Evolutionary conservation across 768 basidiomycete species (phyloP), one percentile per base, ranked within the genome.

Genomic region (Termitomyces sp.): DNA sequence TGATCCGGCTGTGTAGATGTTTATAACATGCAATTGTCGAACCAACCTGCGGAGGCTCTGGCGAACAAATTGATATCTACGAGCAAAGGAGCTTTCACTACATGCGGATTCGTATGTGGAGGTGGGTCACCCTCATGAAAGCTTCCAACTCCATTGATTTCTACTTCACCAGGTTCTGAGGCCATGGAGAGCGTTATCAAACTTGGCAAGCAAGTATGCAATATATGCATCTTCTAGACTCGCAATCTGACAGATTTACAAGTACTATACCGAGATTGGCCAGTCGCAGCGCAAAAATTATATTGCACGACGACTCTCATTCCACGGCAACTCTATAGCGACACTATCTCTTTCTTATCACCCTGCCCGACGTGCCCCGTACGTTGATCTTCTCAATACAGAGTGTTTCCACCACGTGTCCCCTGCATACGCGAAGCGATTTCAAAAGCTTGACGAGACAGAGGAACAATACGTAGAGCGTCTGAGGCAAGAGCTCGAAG

Each of bases 131-230:
- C 22, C 18, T 52, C 27, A 20, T 22, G 5, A 13, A 40, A 5
- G 26, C 14, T n/a, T 27, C 13, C 18, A 56, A 9, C 4, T 16
- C 5, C 14, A 42, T 37, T 36, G 3, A 39, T 61, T n/a, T 9
- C n/a, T 8, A 33, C 37, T 26, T 49, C 34, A 48, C 27, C 27
- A 93, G 91, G 92, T 48, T 88, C 92, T 2, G 93, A 95, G 71
- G 92, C 93, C 0, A 90, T 93, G 88, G 93, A 95, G 62, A 82
- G 84, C 57, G 87, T 84, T n/a, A 78, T 94, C 55, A 95, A 95
- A 71, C 79, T 92, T 2, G 83, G 86, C 32, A 82, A 87, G 65
- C 92, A 93, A 76, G 88, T 89, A 66, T 14, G 73, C 63, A n/a
- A 22, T 20, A 53, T 43, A 7, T 51, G 12, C 54, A 26, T 60